A percentile compares a stretch with the other conserved stretches of the same genome.
Evolutionary conservation across 2,329 filamentous ascomycete genomes (phyloP).

Genomic region (Leptosphaerulina australis): DNA sequence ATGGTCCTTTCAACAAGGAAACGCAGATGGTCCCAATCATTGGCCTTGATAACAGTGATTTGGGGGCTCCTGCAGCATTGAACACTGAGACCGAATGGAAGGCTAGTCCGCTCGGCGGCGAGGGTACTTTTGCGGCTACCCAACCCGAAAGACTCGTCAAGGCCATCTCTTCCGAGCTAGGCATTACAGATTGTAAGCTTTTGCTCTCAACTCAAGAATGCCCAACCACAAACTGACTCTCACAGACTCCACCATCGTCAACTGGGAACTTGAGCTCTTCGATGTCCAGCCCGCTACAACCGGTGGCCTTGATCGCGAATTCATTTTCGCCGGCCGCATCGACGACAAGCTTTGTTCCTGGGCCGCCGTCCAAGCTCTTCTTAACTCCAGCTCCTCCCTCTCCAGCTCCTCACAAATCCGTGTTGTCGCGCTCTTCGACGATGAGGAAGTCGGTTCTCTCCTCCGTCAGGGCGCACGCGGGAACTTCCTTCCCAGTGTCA

Average conservation of each 20-base stretch:
- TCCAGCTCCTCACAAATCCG: conserved; percentile 74
- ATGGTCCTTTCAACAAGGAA: conserved; percentile 77
- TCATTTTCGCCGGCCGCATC: conserved; percentile 93
- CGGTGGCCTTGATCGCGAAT: conserved; percentile 85
- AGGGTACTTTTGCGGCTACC: conserved; percentile 75
- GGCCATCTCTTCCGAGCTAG: conserved; percentile 79
- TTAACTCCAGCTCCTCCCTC: conserved; percentile 62
- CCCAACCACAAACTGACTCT: conserved; percentile 13
- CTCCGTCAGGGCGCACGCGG: conserved; percentile 87
- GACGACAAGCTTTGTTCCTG: conserved; percentile 98
- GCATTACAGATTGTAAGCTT: conserved; percentile 66
- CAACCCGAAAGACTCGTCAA: conserved; percentile 86
- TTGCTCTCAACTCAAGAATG: neutral
- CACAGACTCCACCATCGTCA: conserved; percentile 72
- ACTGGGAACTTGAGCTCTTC: conserved; percentile 97
- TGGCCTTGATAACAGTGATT: conserved; percentile 77
- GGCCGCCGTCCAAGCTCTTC: conserved; percentile 82
- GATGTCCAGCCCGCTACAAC: conserved; percentile 85
- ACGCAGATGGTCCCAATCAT: conserved; percentile 95
- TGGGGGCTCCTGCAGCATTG: conserved; percentile 41
- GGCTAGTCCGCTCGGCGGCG: conserved; percentile 60
- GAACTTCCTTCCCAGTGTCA: conserved; percentile 82
- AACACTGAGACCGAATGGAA: conserved; percentile 48
- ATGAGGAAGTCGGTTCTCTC: conserved; percentile 93
- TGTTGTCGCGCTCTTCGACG: conserved; percentile 91